These are phyloP conservation scores for Musa itinerans DNA, from an alignment of 176 grass and related monocot species.

Conservation along the genomic window DNA sequence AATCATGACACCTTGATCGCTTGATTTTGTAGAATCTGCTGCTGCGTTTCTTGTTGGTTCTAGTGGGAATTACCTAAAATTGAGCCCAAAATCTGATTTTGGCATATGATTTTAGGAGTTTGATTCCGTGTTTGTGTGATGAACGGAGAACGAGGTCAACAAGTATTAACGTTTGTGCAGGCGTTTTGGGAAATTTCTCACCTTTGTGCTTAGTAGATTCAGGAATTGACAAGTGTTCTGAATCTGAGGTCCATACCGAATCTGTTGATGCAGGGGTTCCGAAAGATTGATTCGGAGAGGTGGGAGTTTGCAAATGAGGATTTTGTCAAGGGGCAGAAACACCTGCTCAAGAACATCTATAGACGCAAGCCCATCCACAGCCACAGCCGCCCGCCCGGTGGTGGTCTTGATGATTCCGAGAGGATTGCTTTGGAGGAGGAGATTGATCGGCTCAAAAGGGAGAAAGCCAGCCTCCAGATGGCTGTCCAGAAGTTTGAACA, in stretches of 20 bases:
- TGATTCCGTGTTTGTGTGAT: neutral
- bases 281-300: slow-evolving; percentile 81
- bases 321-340: slow-evolving; percentile 80
- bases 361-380: slow-evolving; percentile 93
- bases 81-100: slow-evolving; percentile 13
- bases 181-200: neutral
- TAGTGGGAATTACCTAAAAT: neutral
- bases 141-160: neutral
- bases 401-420: slow-evolving; percentile 41
- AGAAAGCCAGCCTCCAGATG: slow-evolving; percentile 47
- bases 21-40: neutral
- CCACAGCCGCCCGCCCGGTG: slow-evolving; percentile 51
- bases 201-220: neutral
- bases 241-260: neutral
- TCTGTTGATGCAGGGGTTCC: slow-evolving; percentile 57
- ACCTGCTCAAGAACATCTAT: slow-evolving; percentile 83
- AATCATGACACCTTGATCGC: neutral
- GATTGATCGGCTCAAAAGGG: slow-evolving; percentile 64
- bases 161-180: neutral
- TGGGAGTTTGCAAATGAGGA: slow-evolving; percentile 93
- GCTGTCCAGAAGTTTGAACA: slow-evolving; percentile 36
- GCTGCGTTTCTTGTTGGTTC: neutral
- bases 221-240: neutral
- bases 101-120: neutral
- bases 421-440: slow-evolving; percentile 74